These are phyloP conservation scores for Malus orientalis DNA, from an alignment of 306 rosid genomes.

Conservation along the genomic window DNA sequence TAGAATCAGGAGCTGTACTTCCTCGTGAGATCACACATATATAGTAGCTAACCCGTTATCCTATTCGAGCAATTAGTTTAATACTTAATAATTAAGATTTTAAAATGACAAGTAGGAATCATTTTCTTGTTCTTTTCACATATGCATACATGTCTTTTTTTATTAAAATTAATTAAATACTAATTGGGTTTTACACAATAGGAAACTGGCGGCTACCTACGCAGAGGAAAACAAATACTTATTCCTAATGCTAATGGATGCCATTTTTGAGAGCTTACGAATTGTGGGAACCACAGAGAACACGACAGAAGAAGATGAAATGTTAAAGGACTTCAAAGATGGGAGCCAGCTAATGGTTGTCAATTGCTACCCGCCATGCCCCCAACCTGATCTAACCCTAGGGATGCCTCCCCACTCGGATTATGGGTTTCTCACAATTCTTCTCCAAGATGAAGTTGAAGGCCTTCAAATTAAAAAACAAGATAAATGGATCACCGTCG, in stretches of 20 bases:
- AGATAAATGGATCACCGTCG: constrained; percentile 69
- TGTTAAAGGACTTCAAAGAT: constrained; percentile 43
- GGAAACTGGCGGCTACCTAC: constrained; percentile 55
- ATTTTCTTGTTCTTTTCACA: not conserved
- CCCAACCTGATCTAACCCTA: constrained; percentile 82
- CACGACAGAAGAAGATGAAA: constrained; percentile 22
- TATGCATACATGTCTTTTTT: not conserved
- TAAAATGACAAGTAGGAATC: not conserved
- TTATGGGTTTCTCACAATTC: constrained; percentile 81
- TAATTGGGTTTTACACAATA: not conserved
- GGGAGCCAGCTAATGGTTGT: constrained; percentile 84
- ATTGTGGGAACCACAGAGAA: constrained; percentile 24
- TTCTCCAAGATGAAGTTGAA: constrained; percentile 72
- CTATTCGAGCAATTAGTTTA: not conserved
- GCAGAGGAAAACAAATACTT: constrained; percentile 48
- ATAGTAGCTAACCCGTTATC: not conserved
- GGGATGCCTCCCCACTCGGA: constrained; percentile 96
- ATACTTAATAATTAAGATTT: not conserved
- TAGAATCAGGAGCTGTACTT: not conserved
- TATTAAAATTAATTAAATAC: not conserved
- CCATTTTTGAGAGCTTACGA: constrained; percentile 64
- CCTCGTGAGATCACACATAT: not conserved
- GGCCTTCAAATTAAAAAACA: constrained; percentile 68
- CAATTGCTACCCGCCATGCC: constrained; percentile 87
- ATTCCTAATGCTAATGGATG: constrained; percentile 50